Base-by-base conservation (phyloP, 75 land plant species). In the Pinus albicaulis region DNA sequence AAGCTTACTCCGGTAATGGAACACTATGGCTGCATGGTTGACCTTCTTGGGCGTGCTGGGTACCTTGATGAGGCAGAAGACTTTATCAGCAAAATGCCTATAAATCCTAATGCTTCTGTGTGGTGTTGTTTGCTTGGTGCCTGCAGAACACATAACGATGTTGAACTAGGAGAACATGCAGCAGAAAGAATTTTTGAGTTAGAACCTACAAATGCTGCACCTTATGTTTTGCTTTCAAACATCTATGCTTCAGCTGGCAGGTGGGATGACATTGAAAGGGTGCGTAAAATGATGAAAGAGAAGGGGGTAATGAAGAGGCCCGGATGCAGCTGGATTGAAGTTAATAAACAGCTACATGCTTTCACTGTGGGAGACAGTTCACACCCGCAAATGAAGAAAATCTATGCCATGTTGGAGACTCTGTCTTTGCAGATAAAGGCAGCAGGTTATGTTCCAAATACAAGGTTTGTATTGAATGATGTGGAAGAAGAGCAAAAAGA, bases 41-140 rank as follows among this genome's bases (percentile, higher is more conserved):
- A 77, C 74, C 74, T 70, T 6, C 79, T 77, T 77, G 79, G 53
- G 20, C 79, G 79, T 77, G 79, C 72, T 13, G 79, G 79, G 38
- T 76, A 53, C 17, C 44, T 77, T 25, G 58, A 77, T 70, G 79
- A 77, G 48, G 79, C 79, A 52, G 23, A 71, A 44, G 48, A 71
- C 0, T 53, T 71, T 17, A 25, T 71, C 12, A 48, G 48, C 44
- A 71, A 25, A 5, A 48, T 71, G 73, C 73, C 73, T 36, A 14
- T 71, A 53, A 44, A 52, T 13, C 56, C 73, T 52, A 23, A 71
- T 24, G 28, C 28, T 53, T 23, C 56, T 48, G 76, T 77, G 16
- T 71, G 73, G 79, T 55, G 58, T 24, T 73, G 59, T 10, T 77
- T 77, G 74, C 38, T 77, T 14, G 72, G 44, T 48, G 72, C 74